Evolutionary conservation across 495 filamentous ascomycete species (phyloP).

Genomic region (Lophiotrema nucula): DNA sequence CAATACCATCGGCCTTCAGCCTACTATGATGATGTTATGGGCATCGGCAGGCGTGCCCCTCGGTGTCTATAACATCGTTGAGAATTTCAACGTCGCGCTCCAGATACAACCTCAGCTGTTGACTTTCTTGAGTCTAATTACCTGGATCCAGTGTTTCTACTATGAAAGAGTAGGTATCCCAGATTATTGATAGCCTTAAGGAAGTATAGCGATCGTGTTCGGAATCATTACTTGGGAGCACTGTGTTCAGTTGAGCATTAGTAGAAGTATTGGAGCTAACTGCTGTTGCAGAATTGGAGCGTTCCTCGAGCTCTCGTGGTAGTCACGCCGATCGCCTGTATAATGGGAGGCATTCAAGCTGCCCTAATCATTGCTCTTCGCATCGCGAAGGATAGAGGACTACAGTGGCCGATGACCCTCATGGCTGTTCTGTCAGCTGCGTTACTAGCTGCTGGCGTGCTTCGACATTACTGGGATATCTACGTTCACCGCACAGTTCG

Average conservation of each 20-base stretch:
- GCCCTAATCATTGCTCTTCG: slow-evolving; percentile 53
- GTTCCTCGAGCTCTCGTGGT: slow-evolving; percentile 45
- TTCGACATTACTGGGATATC: slow-evolving; percentile 60
- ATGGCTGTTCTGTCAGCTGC: slow-evolving; percentile 61
- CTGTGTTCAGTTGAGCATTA: too few relatives aligned
- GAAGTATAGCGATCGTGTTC: too few relatives aligned
- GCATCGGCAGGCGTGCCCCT: slow-evolving; percentile 62
- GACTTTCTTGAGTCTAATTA: slow-evolving; percentile 58
- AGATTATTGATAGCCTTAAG: too few relatives aligned
- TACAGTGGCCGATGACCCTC: slow-evolving; percentile 55
- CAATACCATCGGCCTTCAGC: slow-evolving; percentile 58
- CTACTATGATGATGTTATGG: slow-evolving; percentile 68
- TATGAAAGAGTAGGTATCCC: slow-evolving; percentile 51
- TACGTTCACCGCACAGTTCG: slow-evolving; percentile 58
- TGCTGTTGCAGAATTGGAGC: slow-evolving; percentile 45
- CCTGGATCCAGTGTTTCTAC: slow-evolving; percentile 65
- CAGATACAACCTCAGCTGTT: slow-evolving; percentile 62
- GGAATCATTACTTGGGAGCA: slow-evolving; percentile 10
- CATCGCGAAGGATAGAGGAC: slow-evolving; percentile 39
- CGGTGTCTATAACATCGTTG: slow-evolving; percentile 64
- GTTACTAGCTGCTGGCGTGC: slow-evolving; percentile 55
- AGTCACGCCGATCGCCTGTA: slow-evolving; percentile 41
- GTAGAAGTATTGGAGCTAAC: neutral
- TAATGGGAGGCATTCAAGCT: slow-evolving; percentile 53
- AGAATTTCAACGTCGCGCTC: slow-evolving; percentile 60